phyloP scores from a whole-genome alignment of 768 basidiomycete species.

The Boletus fagicola region DNA sequence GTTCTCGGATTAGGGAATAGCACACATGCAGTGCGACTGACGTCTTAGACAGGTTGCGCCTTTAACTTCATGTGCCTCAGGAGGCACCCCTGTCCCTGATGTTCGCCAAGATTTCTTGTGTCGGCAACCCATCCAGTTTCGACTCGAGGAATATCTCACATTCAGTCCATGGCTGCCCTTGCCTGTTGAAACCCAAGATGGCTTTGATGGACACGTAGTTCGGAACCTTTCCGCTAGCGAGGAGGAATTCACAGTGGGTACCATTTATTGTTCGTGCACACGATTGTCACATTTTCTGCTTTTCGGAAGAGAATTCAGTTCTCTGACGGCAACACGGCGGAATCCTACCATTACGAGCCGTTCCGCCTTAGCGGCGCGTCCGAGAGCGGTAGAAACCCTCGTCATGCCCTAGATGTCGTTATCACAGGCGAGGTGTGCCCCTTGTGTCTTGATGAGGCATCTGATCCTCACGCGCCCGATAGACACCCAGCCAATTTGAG shows the following conservation, averaged over 20 bases:
- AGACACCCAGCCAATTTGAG: slow-evolving; percentile 57
- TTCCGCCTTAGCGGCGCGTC: slow-evolving; percentile 30
- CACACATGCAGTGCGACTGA: slow-evolving; percentile 16
- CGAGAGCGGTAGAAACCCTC: slow-evolving; percentile 27
- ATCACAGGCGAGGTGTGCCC: slow-evolving; percentile 34
- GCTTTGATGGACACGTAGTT: slow-evolving; percentile 25
- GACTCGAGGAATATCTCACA: slow-evolving; percentile 44
- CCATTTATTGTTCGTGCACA: slow-evolving; percentile 3
- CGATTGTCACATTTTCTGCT: slow-evolving; percentile 21
- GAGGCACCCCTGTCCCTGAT: slow-evolving; percentile 7
- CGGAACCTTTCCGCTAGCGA: slow-evolving; percentile 22
- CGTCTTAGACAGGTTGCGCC: slow-evolving; percentile 28
- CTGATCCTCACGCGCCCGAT: slow-evolving; percentile 23
- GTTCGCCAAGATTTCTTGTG: slow-evolving; percentile 38
- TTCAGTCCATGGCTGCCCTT: slow-evolving; percentile 40
- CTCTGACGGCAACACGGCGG: slow-evolving; percentile 26
- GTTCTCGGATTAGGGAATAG: slow-evolving; percentile 17
- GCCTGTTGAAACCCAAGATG: slow-evolving; percentile 21
- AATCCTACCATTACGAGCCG: slow-evolving; percentile 31
- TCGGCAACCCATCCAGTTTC: slow-evolving; percentile 51
- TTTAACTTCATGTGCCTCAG: slow-evolving; percentile 17
- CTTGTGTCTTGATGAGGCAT: slow-evolving; percentile 21
- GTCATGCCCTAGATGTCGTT: slow-evolving; percentile 37
- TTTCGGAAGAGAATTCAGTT: slow-evolving; percentile 26
- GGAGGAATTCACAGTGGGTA: slow-evolving; percentile 27